These are phyloP conservation scores for Arthroderma sp. DNA, from an alignment of 2,329 filamentous ascomycete genomes.

Conservation along the genomic window DNA sequence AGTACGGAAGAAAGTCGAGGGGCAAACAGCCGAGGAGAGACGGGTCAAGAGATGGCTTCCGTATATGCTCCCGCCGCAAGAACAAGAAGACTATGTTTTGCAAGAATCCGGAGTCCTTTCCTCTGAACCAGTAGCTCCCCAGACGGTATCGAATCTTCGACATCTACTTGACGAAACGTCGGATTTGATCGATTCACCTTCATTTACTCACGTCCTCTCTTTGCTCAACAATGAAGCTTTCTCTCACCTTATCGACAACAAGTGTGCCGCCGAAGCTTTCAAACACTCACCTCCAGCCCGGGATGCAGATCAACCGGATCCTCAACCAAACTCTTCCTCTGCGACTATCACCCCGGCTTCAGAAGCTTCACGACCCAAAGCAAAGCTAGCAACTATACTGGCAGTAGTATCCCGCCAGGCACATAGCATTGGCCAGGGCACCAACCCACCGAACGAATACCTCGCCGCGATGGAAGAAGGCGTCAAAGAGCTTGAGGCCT, in stretches of 20 bases:
- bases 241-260: slow-evolving; percentile 67
- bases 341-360: slow-evolving; percentile 26
- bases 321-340: slow-evolving; percentile 34
- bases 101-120: slow-evolving; percentile 64
- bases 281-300: slow-evolving; percentile 34
- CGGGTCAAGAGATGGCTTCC: slow-evolving; percentile 60
- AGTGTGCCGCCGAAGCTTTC: slow-evolving; percentile 67
- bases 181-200: slow-evolving; percentile 85
- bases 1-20: slow-evolving; percentile 75
- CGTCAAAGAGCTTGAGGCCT: slow-evolving; percentile 35
- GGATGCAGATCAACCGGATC: slow-evolving; percentile 32
- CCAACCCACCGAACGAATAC: slow-evolving; percentile 33
- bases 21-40: slow-evolving; percentile 51
- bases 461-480: slow-evolving; percentile 31
- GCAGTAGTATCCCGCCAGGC: slow-evolving; percentile 85
- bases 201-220: slow-evolving; percentile 75
- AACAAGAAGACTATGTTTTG: slow-evolving; percentile 72
- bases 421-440: slow-evolving; percentile 69
- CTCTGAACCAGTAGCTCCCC: slow-evolving; percentile 17
- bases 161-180: slow-evolving; percentile 89
- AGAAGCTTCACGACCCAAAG: slow-evolving; percentile 23
- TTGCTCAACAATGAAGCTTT: slow-evolving; percentile 80
- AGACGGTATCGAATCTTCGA: slow-evolving; percentile 46
- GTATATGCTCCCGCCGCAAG: slow-evolving; percentile 65
- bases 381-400: slow-evolving; percentile 77